phyloP scores from a whole-genome alignment of 2,329 filamentous ascomycete genomes.

The Sordariomycetes sp. region DNA sequence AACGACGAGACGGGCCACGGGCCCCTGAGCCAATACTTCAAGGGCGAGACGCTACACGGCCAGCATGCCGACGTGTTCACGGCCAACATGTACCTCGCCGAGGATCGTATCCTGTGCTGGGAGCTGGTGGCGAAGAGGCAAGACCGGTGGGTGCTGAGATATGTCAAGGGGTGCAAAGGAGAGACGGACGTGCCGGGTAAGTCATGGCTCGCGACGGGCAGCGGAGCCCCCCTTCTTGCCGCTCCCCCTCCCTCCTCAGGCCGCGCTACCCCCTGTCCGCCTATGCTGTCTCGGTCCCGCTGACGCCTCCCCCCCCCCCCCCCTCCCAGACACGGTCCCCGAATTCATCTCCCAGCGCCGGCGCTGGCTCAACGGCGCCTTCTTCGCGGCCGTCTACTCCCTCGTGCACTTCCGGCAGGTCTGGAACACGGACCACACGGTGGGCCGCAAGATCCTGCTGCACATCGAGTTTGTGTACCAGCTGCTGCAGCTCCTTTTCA shows the following conservation, averaged over 20 bases:
- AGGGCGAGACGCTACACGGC: conserved; percentile 92
- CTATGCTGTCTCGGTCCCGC: background rate
- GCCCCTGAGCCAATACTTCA: conserved; percentile 95
- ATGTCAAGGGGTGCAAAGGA: conserved; percentile 90
- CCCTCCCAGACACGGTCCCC: conserved; percentile 60
- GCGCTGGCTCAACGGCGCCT: conserved; percentile 95
- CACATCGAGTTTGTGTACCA: conserved; percentile 96
- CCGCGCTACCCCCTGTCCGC: background rate
- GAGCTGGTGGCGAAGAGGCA: conserved; percentile 90
- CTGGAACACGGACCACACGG: conserved; percentile 82
- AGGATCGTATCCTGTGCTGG: conserved; percentile 85
- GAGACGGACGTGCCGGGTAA: conserved; percentile 95
- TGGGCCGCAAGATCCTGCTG: conserved; percentile 78
- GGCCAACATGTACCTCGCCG: conserved; percentile 88
- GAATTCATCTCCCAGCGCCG: conserved; percentile 96
- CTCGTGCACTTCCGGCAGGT: conserved; percentile 90
- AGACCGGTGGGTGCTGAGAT: conserved; percentile 95
- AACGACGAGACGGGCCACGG: conserved; percentile 95
- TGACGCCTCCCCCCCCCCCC: too few relatives aligned
- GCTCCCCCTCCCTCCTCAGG: background rate
- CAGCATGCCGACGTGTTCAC: conserved; percentile 96
- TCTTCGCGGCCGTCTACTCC: conserved; percentile 97
- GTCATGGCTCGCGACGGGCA: conserved; percentile 10
- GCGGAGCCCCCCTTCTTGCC: conserved; percentile 7
- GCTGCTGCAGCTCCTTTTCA: conserved; percentile 83